These are phyloP conservation scores for Hysterium pulicare DNA, from an alignment of 2,329 filamentous ascomycete species.

Conservation along the genomic window DNA sequence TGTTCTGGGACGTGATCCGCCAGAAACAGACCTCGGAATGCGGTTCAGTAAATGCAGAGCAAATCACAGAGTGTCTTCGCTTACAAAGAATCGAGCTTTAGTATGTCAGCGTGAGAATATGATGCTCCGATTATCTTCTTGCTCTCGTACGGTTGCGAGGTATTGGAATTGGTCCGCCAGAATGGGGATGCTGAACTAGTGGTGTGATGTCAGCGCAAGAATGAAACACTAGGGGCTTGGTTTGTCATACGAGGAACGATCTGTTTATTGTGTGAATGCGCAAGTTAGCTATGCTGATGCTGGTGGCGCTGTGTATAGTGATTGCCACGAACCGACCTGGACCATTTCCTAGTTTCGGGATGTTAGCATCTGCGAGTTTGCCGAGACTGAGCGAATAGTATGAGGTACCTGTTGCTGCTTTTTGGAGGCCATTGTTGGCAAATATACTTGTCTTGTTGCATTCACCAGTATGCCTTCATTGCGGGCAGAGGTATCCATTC, in stretches of 20 bases:
- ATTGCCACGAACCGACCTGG: slow-evolving; percentile 82
- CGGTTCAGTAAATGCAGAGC: slow-evolving; percentile 9
- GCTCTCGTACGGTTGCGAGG: slow-evolving; percentile 47
- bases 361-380: slow-evolving; percentile 18
- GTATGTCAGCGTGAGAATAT: slow-evolving; percentile 93
- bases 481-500: not conserved
- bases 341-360: slow-evolving; percentile 79
- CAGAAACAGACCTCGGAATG: slow-evolving; percentile 55
- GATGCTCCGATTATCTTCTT: slow-evolving; percentile 84
- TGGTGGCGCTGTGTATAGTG: slow-evolving; percentile 20
- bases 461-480: not conserved
- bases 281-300: slow-evolving; percentile 36
- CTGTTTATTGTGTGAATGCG: slow-evolving; percentile 21
- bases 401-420: slow-evolving; percentile 44
- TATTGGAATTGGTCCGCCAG: slow-evolving; percentile 63
- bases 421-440: slow-evolving; percentile 41
- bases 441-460: not conserved
- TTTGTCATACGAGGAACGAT: slow-evolving; percentile 36
- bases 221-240: too few species aligned
- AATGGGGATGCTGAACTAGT: slow-evolving; percentile 80
- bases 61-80: slow-evolving; percentile 20
- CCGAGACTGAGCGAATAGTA: not conserved
- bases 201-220: not conserved
- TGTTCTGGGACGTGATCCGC: slow-evolving; percentile 67
- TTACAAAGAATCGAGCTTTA: slow-evolving; percentile 81